Evolutionary conservation across 2,329 filamentous ascomycete genomes (phyloP).

Genomic region (Penicillium digitatum): DNA sequence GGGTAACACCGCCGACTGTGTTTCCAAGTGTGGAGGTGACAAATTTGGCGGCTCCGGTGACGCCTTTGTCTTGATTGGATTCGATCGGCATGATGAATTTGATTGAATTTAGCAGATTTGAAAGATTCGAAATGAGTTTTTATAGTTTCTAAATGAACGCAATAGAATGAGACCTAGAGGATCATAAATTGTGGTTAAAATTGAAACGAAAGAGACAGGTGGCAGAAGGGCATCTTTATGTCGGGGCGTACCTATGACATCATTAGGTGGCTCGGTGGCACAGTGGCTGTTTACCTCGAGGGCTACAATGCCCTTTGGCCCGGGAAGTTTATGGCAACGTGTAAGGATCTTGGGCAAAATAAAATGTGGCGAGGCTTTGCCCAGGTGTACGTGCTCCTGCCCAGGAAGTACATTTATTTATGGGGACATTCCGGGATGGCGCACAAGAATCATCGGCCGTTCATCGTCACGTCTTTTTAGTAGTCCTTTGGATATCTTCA

Average conservation of each 20-base stretch:
- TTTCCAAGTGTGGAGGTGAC: constrained; percentile 56
- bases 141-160: not conserved
- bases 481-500: constrained; percentile 9
- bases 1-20: constrained; percentile 52
- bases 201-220: not conserved
- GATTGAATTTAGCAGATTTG: not conserved
- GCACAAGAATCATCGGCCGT: too few relatives aligned
- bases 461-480: too few relatives aligned
- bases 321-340: too few relatives aligned
- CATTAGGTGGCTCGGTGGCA: constrained; percentile 2
- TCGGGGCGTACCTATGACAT: constrained; percentile 3
- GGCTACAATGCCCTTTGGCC: not conserved
- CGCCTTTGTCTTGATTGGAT: constrained; percentile 36
- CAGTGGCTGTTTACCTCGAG: not conserved
- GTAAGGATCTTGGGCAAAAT: too few relatives aligned
- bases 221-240: constrained; percentile 1
- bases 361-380: too few relatives aligned
- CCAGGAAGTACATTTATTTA: too few relatives aligned
- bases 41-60: constrained; percentile 52
- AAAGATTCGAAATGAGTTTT: too few relatives aligned
- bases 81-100: constrained; percentile 14
- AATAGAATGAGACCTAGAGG: not conserved
- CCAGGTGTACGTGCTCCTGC: too few relatives aligned
- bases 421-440: too few relatives aligned
- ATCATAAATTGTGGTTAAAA: not conserved